Evolutionary conservation across 495 filamentous ascomycete genomes (phyloP).

Genomic region (Aspergillus panamensis): DNA sequence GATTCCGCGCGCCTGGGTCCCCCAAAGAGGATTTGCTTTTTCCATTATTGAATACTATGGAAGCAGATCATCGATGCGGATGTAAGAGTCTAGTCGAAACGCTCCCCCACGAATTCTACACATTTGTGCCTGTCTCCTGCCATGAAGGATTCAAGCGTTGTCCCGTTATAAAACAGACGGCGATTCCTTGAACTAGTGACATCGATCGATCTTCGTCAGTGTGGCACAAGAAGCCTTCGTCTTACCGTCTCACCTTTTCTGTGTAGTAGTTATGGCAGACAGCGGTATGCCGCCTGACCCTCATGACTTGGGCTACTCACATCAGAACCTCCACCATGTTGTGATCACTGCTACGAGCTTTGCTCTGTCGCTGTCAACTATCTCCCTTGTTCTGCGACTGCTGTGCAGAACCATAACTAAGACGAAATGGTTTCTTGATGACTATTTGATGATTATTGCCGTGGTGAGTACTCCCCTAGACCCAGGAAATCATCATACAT

Average conservation of each 20-base stretch:
- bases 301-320: slow-evolving; percentile 2
- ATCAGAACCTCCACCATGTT: slow-evolving; percentile 11
- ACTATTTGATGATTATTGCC: slow-evolving; percentile 17
- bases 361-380: slow-evolving; percentile 15
- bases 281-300: neutral
- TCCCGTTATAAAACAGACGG: neutral
- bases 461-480: slow-evolving; percentile 4
- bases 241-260: neutral
- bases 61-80: neutral
- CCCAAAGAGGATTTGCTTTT: neutral
- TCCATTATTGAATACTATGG: neutral
- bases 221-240: neutral
- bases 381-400: slow-evolving; percentile 12
- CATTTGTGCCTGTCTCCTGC: neutral
- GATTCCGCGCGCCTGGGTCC: neutral
- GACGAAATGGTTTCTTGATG: slow-evolving; percentile 19
- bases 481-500: neutral
- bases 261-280: neutral
- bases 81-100: neutral
- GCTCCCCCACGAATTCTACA: neutral
- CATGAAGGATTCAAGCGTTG: neutral
- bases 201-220: neutral
- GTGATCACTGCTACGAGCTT: slow-evolving; percentile 16
- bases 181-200: neutral
- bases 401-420: slow-evolving; percentile 12